A percentile compares a stretch with the other conserved stretches of the same genome.
phyloP scores from a whole-genome alignment of 345 rosid genomes.

The Boechera stricta region DNA sequence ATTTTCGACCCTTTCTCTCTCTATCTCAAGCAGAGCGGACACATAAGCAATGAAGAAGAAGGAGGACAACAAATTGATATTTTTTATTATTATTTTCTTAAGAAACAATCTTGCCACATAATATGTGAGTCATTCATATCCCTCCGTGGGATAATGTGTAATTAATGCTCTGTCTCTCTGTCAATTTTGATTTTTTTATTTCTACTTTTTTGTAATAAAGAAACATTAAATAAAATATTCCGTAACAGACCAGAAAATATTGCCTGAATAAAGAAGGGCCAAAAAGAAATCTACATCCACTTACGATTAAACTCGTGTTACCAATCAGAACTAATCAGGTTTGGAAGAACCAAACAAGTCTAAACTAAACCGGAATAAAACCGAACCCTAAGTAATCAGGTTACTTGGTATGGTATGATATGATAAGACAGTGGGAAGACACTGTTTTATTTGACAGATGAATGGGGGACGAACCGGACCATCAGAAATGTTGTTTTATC shows the following conservation, averaged over 20 bases:
- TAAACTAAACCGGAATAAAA: constrained; percentile 28
- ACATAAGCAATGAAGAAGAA: constrained; percentile 27
- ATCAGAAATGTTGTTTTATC: constrained; percentile 29
- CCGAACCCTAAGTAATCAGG: constrained; percentile 12
- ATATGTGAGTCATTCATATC: constrained; percentile 37
- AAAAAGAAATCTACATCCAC: constrained; percentile 24
- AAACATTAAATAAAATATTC: background rate
- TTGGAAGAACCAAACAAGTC: constrained; percentile 41
- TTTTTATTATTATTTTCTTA: background rate
- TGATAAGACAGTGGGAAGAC: constrained; percentile 30
- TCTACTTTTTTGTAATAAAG: background rate
- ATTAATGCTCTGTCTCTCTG: constrained; percentile 24
- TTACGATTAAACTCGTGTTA: constrained; percentile 30
- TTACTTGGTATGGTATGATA: constrained; percentile 7
- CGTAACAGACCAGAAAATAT: background rate
- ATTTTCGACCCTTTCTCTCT: constrained; percentile 15
- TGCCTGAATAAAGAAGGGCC: background rate
- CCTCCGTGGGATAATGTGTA: constrained; percentile 31
- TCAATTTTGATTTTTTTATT: background rate
- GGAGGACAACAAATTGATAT: background rate
- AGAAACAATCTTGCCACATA: constrained; percentile 21
- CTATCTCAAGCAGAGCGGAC: constrained; percentile 26
- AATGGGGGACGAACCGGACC: background rate
- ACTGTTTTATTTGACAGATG: constrained; percentile 29
- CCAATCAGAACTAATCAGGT: constrained; percentile 25